These are phyloP conservation scores for Rubroshorea leprosula DNA, from an alignment of 345 rosid genomes.

Conservation along the genomic window DNA sequence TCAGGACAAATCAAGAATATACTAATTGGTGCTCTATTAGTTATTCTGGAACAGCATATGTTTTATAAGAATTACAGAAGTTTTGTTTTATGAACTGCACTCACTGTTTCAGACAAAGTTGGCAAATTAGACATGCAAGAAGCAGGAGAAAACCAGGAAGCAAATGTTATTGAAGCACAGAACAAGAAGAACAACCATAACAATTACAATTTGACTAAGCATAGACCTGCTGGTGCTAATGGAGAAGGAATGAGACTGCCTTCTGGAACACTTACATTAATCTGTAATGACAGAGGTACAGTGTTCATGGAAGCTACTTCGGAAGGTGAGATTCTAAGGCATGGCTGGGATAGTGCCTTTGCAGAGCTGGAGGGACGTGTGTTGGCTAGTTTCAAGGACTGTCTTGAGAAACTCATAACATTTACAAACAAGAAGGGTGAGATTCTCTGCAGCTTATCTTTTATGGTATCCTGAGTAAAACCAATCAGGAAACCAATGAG, in stretches of 20 bases:
- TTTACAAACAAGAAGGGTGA: slow-evolving; percentile 27
- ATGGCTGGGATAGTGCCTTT: slow-evolving; percentile 13
- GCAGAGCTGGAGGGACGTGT: slow-evolving; percentile 36
- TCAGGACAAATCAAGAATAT: too few relatives aligned
- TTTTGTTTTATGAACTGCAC: background rate
- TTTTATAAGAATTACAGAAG: background rate
- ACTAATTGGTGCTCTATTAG: background rate
- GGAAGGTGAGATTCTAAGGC: slow-evolving; percentile 12
- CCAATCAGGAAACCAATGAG: background rate
- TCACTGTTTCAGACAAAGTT: slow-evolving; percentile 15
- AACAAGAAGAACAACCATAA: slow-evolving; percentile 1
- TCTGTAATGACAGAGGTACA: slow-evolving; percentile 29
- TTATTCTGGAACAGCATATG: background rate
- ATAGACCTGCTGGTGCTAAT: slow-evolving; percentile 9
- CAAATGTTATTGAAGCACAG: slow-evolving; percentile 6
- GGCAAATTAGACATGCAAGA: slow-evolving; percentile 9
- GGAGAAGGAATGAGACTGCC: slow-evolving; percentile 19
- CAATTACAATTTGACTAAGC: background rate
- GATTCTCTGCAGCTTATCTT: background rate
- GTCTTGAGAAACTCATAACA: slow-evolving; percentile 26
- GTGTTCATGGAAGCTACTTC: slow-evolving; percentile 18
- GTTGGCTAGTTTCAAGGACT: slow-evolving; percentile 34
- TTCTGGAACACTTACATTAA: slow-evolving; percentile 23
- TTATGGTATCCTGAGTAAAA: background rate
- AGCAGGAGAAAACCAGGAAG: slow-evolving; percentile 13